phyloP scores from a whole-genome alignment of 306 rosid species.

The Hippophae rhamnoides region DNA sequence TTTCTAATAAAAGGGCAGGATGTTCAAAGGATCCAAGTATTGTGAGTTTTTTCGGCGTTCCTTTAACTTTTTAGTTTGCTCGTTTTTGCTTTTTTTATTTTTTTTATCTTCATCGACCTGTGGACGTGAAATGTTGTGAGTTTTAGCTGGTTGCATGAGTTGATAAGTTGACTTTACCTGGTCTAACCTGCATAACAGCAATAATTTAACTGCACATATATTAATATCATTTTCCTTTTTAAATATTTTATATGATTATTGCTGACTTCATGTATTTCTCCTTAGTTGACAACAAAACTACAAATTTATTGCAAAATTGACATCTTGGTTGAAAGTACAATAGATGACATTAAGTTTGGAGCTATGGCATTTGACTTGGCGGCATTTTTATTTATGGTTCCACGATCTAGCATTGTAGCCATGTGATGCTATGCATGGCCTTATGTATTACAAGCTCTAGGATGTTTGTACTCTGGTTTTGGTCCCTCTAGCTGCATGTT shows the following conservation, averaged over 20 bases:
- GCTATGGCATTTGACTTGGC: neutral
- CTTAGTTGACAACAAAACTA: no score
- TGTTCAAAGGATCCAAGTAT: slow-evolving; percentile 11
- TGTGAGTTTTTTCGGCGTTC: neutral
- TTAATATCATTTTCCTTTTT: neutral
- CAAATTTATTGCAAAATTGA: no score
- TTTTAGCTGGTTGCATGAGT: slow-evolving; percentile 1
- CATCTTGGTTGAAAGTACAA: no score
- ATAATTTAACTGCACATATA: neutral
- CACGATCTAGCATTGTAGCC: no score
- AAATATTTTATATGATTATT: no score
- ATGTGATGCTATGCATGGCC: no score
- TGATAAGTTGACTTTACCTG: neutral
- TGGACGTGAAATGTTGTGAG: neutral
- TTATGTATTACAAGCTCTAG: no score
- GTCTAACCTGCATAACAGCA: neutral
- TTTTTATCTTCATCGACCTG: neutral
- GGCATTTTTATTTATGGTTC: no score
- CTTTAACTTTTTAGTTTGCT: neutral
- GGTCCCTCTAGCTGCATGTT: no score
- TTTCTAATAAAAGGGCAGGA: neutral
- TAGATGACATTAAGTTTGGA: no score
- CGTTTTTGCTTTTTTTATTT: no score
- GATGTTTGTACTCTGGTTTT: neutral
- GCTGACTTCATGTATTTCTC: no score